Evolutionary conservation across 2,329 filamentous ascomycete genomes (phyloP).

Genomic region (Talaromyces albobiverticillius): DNA sequence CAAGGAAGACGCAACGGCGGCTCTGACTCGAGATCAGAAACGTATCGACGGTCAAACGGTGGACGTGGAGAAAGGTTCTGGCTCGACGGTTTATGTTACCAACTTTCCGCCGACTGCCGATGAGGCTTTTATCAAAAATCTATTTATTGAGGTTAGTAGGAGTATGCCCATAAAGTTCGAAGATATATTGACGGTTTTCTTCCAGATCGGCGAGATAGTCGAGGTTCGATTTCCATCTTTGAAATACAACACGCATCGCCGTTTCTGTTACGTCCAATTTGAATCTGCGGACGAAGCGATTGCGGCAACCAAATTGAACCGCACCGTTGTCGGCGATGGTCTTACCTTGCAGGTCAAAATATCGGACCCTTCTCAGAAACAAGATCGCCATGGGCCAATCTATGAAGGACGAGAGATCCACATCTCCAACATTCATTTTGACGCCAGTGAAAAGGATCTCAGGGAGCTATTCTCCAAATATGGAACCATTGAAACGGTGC

Average conservation of each 20-base stretch:
- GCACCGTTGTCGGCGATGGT: conserved; percentile 64
- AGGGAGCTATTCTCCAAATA: conserved; percentile 69
- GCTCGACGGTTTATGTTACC: conserved; percentile 80
- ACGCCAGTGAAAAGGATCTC: conserved; percentile 65
- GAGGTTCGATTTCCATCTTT: conserved; percentile 87
- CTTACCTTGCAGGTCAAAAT: conserved; percentile 74
- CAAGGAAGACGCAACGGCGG: conserved; percentile 75
- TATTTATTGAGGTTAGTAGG: conserved; percentile 53
- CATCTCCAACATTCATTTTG: conserved; percentile 65
- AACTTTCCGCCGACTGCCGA: conserved; percentile 70
- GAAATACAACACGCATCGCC: conserved; percentile 80
- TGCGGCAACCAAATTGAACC: conserved; percentile 70
- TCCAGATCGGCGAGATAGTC: conserved; percentile 72
- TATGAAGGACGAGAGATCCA: conserved; percentile 88
- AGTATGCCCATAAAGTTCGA: not conserved
- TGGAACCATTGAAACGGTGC: conserved; percentile 70
- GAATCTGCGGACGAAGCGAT: conserved; percentile 64
- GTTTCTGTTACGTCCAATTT: conserved; percentile 97
- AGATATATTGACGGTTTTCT: conserved; percentile 16
- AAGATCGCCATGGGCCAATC: conserved; percentile 73
- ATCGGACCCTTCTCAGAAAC: conserved; percentile 76
- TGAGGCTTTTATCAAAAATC: conserved; percentile 52
- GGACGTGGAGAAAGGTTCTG: conserved; percentile 69
- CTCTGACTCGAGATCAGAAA: conserved; percentile 77
- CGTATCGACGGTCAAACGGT: conserved; percentile 72